Base-by-base conservation (phyloP, 2,329 filamentous ascomycete genomes). In the Exophiala lecanii-corni region DNA sequence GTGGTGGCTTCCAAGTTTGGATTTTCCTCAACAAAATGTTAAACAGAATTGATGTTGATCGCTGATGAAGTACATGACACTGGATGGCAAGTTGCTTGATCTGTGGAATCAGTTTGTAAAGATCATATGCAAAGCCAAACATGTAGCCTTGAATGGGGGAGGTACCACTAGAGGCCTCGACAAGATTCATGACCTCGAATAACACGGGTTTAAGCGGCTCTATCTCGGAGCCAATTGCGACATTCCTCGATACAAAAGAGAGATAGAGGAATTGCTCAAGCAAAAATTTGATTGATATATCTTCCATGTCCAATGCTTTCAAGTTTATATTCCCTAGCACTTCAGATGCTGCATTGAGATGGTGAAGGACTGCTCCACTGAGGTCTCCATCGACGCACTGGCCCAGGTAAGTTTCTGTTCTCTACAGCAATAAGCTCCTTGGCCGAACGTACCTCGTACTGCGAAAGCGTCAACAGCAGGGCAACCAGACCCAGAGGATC, bases 101-200 rank as follows among this genome's bases (percentile, higher is more conserved):
- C 17, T 36, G 34, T n/a, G 34, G 34, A 15, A 36, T 36, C 12
- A 36, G 17, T 19, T n/a, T 36, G 17, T 36, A 36, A 3, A 36
- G 20, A 12, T 36, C 34, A 15, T 36, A 36, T 9, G 34, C 34
- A 36, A 13, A 36, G 34, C 34, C 34, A 23, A 36, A 36, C 34
- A 36, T 36, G 17, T 20, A 36, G 3, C 34, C 34, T 3, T 36
- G 6, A 15, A 36, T 10, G 10, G 13, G 32, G n/a, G 3, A 4
- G 18, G 7, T 9, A 4, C 13, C 6, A 5, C 13, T 12, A 5
- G 10, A 19, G 5, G 17, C 13, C 18, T 23, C 34, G 5, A 36
- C 17, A 12, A 5, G 19, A 9, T 36, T 4, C 13, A 9, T 4
- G 13, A 36, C n/a, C 7, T 13, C 12, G 4, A 13, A 19, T 15